Conservation (phyloP, 1,284 basidiomycete genomes). For the Ceratobasidium sp. region DNA sequence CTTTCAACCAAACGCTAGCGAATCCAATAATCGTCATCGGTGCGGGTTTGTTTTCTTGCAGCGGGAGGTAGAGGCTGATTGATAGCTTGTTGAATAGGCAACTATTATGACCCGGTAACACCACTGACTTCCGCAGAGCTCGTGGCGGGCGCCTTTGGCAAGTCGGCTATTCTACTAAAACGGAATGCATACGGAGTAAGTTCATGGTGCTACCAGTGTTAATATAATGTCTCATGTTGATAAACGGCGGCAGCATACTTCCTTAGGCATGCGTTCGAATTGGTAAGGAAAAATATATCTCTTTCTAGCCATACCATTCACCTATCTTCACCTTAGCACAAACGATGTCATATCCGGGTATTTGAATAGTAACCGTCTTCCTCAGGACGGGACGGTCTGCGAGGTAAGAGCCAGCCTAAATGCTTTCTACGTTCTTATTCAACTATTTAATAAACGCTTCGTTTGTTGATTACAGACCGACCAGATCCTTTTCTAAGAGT, state of each 20-base stretch:
- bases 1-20: slow-evolving; percentile 26
- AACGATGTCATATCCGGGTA: background rate
- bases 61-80: background rate
- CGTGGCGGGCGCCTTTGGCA: slow-evolving; percentile 26
- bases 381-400: background rate
- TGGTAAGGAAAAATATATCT: background rate
- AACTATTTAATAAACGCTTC: too few relatives aligned
- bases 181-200: slow-evolving; percentile 37
- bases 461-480: too few relatives aligned
- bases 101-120: slow-evolving; percentile 41
- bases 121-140: slow-evolving; percentile 24
- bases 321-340: background rate
- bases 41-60: background rate
- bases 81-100: background rate
- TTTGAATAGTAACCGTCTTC: background rate
- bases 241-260: slow-evolving; percentile 24
- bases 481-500: too few relatives aligned
- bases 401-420: background rate
- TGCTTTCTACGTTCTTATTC: too few relatives aligned
- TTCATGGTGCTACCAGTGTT: background rate
- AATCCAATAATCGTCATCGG: slow-evolving; percentile 42
- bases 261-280: slow-evolving; percentile 36
- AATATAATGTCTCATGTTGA: background rate
- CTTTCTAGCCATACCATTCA: background rate
- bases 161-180: slow-evolving; percentile 33